Conservation (phyloP, 1,139 yeast species). For the Neolecta irregularis region DNA sequence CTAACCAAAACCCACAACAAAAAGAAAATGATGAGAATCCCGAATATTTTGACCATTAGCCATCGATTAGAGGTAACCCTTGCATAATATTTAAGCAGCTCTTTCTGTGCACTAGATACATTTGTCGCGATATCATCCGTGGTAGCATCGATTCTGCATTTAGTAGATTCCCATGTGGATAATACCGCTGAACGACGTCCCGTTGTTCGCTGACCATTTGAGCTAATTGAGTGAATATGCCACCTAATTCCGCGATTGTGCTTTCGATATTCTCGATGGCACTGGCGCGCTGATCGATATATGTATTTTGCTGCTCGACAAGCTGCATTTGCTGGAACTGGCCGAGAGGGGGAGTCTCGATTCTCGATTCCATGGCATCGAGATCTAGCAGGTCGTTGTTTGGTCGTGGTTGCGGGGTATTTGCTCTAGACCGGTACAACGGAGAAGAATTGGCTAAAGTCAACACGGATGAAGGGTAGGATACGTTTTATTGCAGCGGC, state of each 20-base stretch:
- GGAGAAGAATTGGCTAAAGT: constrained; percentile 26
- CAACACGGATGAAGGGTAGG: constrained; percentile 34
- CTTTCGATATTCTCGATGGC: constrained; percentile 95
- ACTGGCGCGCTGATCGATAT: constrained; percentile 65
- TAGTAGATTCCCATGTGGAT: constrained; percentile 2
- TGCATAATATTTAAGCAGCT: constrained; percentile 75
- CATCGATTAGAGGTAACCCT: constrained; percentile 80
- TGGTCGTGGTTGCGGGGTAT: constrained; percentile 10
- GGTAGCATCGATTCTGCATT: constrained; percentile 73
- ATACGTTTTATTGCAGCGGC: too few species aligned
- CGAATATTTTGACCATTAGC: constrained; percentile 81
- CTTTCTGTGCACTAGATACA: constrained; percentile 88
- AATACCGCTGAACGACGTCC: constrained; percentile 86
- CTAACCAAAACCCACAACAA: constrained; percentile 19
- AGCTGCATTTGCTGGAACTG: constrained; percentile 56
- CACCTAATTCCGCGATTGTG: constrained; percentile 92
- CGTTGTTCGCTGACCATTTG: constrained; percentile 98
- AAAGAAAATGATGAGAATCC: constrained; percentile 42
- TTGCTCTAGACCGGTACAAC: too few species aligned
- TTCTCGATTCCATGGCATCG: not conserved
- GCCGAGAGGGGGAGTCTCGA: constrained; percentile 32
- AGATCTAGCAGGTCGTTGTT: constrained; percentile 1
- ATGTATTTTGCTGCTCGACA: constrained; percentile 51
- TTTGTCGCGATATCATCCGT: constrained; percentile 86
- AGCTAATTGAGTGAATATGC: constrained; percentile 83